Evolutionary conservation across 2,329 filamentous ascomycete species (phyloP).

Genomic region (Thelonectria olida): DNA sequence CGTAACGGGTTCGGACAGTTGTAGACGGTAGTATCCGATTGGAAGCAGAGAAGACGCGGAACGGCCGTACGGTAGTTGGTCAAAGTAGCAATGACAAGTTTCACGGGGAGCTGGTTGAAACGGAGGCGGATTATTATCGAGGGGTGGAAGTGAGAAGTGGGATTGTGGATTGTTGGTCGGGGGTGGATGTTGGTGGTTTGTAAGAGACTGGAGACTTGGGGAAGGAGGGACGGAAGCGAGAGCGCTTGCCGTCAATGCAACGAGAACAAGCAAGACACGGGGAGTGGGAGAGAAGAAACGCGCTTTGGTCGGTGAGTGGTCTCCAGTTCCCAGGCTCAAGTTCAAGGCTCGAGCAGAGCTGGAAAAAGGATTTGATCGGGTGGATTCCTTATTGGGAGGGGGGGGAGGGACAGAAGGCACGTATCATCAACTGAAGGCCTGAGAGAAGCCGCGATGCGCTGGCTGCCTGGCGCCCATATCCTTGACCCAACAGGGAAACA

Average conservation of each 20-base stretch:
- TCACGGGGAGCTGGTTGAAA: neutral
- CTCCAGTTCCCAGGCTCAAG: too few relatives aligned
- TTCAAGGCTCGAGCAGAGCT: conserved; percentile 18
- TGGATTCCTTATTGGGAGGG: too few relatives aligned
- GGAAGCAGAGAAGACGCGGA: too few relatives aligned
- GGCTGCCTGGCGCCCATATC: conserved; percentile 34
- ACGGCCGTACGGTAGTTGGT: neutral
- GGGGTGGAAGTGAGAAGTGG: neutral
- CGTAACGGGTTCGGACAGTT: neutral
- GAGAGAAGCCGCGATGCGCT: conserved; percentile 34
- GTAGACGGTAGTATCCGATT: neutral
- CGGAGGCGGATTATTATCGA: too few relatives aligned
- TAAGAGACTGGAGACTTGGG: too few relatives aligned
- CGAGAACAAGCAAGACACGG: neutral
- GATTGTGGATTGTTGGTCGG: neutral
- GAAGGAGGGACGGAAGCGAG: neutral
- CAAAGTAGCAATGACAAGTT: neutral
- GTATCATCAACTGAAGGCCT: too few relatives aligned
- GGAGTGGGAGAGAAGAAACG: neutral
- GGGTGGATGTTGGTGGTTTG: neutral
- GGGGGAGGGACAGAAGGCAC: neutral
- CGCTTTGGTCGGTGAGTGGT: neutral
- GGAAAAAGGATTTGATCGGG: too few relatives aligned
- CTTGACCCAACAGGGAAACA: neutral
- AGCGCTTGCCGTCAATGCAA: neutral